These are phyloP conservation scores for Aspergillus niger DNA, from an alignment of 2,329 filamentous ascomycete species.

Conservation along the genomic window DNA sequence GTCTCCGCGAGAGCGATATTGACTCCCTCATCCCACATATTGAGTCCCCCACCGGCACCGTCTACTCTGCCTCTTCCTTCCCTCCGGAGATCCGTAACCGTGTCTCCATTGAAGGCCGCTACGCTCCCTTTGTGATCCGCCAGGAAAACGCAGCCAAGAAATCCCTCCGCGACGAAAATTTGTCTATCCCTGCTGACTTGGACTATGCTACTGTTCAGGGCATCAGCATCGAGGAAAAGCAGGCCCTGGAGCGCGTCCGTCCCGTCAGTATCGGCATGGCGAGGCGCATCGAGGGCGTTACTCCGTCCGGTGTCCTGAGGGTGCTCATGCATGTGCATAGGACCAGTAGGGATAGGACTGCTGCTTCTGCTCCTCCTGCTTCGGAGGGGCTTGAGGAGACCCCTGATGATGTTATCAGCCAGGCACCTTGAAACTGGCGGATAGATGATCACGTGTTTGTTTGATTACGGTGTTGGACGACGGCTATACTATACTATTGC, in stretches of 20 bases:
- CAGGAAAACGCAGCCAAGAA: constrained; percentile 67
- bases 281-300: constrained; percentile 76
- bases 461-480: not conserved
- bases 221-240: constrained; percentile 76
- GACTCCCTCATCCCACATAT: constrained; percentile 61
- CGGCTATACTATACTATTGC: not conserved
- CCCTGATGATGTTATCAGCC: constrained; percentile 18
- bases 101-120: constrained; percentile 78
- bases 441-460: not conserved
- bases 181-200: constrained; percentile 71
- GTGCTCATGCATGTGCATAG: constrained; percentile 45
- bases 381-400: constrained; percentile 16
- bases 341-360: not conserved
- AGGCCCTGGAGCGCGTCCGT: constrained; percentile 66
- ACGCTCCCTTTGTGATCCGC: constrained; percentile 80
- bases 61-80: constrained; percentile 54
- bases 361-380: not conserved
- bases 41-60: constrained; percentile 27
- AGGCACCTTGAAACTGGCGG: constrained; percentile 7
- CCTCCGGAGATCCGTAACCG: constrained; percentile 63
- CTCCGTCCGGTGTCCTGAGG: constrained; percentile 48
- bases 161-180: constrained; percentile 74
- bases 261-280: constrained; percentile 91
- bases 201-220: constrained; percentile 75
- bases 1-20: constrained; percentile 63